A percentile compares a stretch with the other conserved stretches of the same genome.
Evolutionary conservation across 2,329 filamentous ascomycete species (phyloP).

Genomic region (Monosporascus sp.): DNA sequence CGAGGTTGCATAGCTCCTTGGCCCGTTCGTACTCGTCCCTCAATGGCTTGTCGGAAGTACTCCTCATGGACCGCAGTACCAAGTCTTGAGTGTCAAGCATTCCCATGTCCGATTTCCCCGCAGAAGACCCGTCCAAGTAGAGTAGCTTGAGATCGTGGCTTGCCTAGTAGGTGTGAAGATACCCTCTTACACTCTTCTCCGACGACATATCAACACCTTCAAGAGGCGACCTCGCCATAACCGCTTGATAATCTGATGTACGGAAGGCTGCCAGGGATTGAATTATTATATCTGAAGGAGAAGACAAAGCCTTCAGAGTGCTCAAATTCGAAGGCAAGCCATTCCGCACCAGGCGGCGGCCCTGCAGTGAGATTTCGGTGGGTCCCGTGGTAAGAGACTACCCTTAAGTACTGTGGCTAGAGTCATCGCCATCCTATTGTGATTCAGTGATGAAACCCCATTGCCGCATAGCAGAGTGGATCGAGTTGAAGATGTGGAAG

Average conservation of each 20-base stretch:
- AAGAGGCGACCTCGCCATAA: background rate
- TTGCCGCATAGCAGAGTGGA: constrained; percentile 57
- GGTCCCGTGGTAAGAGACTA: constrained; percentile 53
- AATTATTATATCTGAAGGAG: background rate
- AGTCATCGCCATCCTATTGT: constrained; percentile 61
- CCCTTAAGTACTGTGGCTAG: constrained; percentile 49
- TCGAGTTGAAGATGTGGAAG: constrained; percentile 50
- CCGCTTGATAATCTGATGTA: background rate
- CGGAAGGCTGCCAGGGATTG: background rate
- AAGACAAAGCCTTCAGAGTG: constrained; percentile 53
- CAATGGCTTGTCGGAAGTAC: background rate
- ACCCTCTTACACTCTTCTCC: constrained; percentile 31
- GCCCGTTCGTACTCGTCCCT: constrained; percentile 40
- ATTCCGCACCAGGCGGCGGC: constrained; percentile 46
- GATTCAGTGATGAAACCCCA: constrained; percentile 57
- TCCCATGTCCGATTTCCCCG: constrained; percentile 47
- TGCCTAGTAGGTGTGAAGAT: constrained; percentile 49
- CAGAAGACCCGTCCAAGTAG: constrained; percentile 55
- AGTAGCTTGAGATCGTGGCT: constrained; percentile 42
- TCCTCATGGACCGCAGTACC: constrained; percentile 32
- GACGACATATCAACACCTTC: background rate
- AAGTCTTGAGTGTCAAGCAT: constrained; percentile 51
- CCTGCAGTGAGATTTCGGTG: constrained; percentile 27
- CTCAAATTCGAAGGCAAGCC: constrained; percentile 60
- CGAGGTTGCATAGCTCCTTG: constrained; percentile 38